These are phyloP conservation scores for Fusarium secorum DNA, from an alignment of 2,329 filamentous ascomycete species.

Conservation along the genomic window DNA sequence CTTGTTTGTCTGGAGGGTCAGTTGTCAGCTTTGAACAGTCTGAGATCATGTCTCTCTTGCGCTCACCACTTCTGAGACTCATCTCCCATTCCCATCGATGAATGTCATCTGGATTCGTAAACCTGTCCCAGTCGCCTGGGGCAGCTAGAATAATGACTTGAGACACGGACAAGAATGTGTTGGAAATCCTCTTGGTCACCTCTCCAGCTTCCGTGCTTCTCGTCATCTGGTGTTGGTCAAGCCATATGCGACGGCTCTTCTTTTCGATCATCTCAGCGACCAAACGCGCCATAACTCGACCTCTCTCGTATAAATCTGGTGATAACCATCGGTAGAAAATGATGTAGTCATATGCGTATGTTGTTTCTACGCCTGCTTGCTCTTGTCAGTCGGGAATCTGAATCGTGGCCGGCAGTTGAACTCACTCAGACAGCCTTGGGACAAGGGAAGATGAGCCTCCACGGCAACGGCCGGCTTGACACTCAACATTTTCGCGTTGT, in stretches of 20 bases:
- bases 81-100: constrained; percentile 25
- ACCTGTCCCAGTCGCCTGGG: not conserved
- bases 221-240: constrained; percentile 15
- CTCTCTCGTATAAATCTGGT: constrained; percentile 5
- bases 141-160: constrained; percentile 5
- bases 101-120: constrained; percentile 12
- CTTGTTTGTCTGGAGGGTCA: constrained; percentile 1
- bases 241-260: constrained; percentile 5
- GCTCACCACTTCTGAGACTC: constrained; percentile 17
- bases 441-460: not conserved
- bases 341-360: constrained; percentile 7
- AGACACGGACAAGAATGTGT: not conserved
- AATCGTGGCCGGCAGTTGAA: not conserved
- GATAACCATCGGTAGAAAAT: constrained; percentile 19
- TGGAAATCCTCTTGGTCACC: not conserved
- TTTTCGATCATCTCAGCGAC: constrained; percentile 13
- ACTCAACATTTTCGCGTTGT: not conserved
- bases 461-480: not conserved
- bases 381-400: not conserved
- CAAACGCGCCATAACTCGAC: constrained; percentile 17
- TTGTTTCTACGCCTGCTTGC: not conserved
- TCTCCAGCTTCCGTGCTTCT: not conserved
- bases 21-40: not conserved
- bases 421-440: not conserved
- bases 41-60: not conserved